Conservation (phyloP, 352 stramenopile species). For the Phytophthora meadii region DNA sequence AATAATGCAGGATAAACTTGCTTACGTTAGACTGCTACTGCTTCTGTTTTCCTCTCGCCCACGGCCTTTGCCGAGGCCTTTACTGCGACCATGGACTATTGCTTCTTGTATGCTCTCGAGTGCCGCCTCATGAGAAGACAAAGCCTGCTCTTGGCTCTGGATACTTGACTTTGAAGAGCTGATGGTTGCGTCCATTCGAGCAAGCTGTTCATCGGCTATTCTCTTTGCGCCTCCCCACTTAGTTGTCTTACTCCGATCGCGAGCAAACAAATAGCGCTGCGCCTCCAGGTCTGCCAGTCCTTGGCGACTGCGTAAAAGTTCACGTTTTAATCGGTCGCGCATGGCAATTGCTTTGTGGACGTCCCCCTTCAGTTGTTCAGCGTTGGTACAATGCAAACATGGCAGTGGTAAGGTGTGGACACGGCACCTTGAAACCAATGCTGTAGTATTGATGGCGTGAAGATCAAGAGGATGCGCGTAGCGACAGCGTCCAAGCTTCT, state of each 20-base stretch:
- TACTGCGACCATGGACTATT: slow-evolving; percentile 43
- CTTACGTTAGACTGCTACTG: slow-evolving; percentile 23
- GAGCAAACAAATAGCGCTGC: slow-evolving; percentile 51
- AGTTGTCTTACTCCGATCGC: slow-evolving; percentile 46
- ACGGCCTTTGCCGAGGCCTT: slow-evolving; percentile 51
- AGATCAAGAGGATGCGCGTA: slow-evolving; percentile 63
- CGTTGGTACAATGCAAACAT: slow-evolving; percentile 65
- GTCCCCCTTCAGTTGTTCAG: slow-evolving; percentile 33
- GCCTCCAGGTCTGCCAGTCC: slow-evolving; percentile 55
- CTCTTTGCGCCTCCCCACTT: slow-evolving; percentile 72
- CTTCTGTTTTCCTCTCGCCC: slow-evolving; percentile 21
- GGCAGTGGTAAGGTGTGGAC: slow-evolving; percentile 64
- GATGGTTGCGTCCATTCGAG: slow-evolving; percentile 38
- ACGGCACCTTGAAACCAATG: slow-evolving; percentile 47
- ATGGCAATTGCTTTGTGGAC: slow-evolving; percentile 23
- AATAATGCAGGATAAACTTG: slow-evolving; percentile 24
- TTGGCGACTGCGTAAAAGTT: slow-evolving; percentile 44
- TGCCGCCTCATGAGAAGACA: slow-evolving; percentile 26
- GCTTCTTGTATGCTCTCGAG: slow-evolving; percentile 36
- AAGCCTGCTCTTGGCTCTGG: slow-evolving; percentile 4
- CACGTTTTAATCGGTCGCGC: slow-evolving; percentile 39
- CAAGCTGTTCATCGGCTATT: slow-evolving; percentile 49
- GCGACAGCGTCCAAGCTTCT: slow-evolving; percentile 64
- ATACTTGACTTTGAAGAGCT: slow-evolving; percentile 11
- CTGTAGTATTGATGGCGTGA: slow-evolving; percentile 60